Evolutionary conservation across 805 yeast genomes (phyloP), one percentile per base, ranked within the genome.

Genomic region (Spathaspora boniae): DNA sequence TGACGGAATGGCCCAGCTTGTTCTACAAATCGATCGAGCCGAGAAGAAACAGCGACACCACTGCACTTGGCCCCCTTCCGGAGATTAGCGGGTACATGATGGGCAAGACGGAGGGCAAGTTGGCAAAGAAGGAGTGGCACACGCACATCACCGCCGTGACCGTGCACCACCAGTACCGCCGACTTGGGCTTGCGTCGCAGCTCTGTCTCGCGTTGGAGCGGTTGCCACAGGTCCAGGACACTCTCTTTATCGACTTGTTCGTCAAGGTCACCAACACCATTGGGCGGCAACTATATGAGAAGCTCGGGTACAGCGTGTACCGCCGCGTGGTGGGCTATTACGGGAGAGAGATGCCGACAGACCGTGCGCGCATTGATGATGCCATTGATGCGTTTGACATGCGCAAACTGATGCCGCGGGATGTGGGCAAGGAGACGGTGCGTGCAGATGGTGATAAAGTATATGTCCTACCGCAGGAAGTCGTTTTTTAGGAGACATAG

Each of bases 71-170:
- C 24, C 48, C 46, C 14, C 44, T 34, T 19, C 14, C 27, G 27
- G 59, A 55, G 31, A 62, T 67, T 19, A 68, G 85, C 22, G 91
- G 89, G 0, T 83, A 84, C 54, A 82, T 93, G 95, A 78, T 93
- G 78, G 98, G 94, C n/a, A 93, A 93, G 57, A 81, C 95, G 1
- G 98, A 93, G 56, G 98, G 98, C 0, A 68, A 61, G 33, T 37
- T 66, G 25, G 42, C 68, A 24, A 77, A 72, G 4, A 76, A 72
- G 31, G 93, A 88, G 41, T 91, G 97, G 96, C 99, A 93, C 53
- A 78, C 95, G 1, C 99, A 93, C 57, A 88, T 93, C 33, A 87
- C 98, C 0, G 98, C 98, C 0, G 96, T 93, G 3, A 88, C 98
- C 0, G 83, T 93, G 1, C 82, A 83, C 40, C 81, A 86, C 9